A percentile compares a stretch with the other conserved stretches of the same genome.
phyloP scores from a whole-genome alignment of 768 basidiomycete genomes.

The Mycena olivaceomarginata region DNA sequence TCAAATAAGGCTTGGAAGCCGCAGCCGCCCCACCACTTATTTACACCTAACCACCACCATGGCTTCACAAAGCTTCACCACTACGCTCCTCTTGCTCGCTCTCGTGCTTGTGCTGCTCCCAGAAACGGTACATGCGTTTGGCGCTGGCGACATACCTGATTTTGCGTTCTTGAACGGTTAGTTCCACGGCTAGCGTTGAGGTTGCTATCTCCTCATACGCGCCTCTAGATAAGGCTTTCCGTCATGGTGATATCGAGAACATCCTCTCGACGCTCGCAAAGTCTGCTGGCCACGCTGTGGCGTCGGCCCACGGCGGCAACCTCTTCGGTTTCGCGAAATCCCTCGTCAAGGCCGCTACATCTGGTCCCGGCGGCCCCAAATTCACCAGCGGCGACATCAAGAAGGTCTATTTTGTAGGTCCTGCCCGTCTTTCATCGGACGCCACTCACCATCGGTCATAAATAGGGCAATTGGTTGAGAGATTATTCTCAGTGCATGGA shows the following conservation, averaged over 20 bases:
- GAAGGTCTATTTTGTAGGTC: constrained; percentile 77
- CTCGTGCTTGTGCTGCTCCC: constrained; percentile 65
- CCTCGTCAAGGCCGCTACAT: constrained; percentile 61
- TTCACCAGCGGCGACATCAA: constrained; percentile 81
- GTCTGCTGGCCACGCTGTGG: constrained; percentile 66
- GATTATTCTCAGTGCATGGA: constrained; percentile 87
- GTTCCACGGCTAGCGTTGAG: constrained; percentile 34
- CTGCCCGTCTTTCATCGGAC: neutral
- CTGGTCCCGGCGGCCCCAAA: constrained; percentile 68
- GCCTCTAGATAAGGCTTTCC: constrained; percentile 77
- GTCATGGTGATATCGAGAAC: constrained; percentile 87
- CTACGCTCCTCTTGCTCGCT: constrained; percentile 59
- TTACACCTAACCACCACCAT: constrained; percentile 30
- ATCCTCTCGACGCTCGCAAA: constrained; percentile 78
- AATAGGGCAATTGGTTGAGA: constrained; percentile 80
- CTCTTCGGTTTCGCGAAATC: constrained; percentile 72
- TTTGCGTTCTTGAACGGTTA: constrained; percentile 80
- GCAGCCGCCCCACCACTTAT: neutral
- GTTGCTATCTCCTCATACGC: constrained; percentile 14
- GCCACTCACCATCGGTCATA: neutral
- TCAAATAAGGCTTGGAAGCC: neutral
- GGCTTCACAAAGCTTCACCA: constrained; percentile 46
- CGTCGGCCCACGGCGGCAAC: constrained; percentile 58
- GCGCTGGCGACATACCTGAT: constrained; percentile 83
- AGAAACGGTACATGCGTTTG: constrained; percentile 68